Evolutionary conservation across 1,284 basidiomycete genomes (phyloP).

Genomic region (Tausonia pullulans): DNA sequence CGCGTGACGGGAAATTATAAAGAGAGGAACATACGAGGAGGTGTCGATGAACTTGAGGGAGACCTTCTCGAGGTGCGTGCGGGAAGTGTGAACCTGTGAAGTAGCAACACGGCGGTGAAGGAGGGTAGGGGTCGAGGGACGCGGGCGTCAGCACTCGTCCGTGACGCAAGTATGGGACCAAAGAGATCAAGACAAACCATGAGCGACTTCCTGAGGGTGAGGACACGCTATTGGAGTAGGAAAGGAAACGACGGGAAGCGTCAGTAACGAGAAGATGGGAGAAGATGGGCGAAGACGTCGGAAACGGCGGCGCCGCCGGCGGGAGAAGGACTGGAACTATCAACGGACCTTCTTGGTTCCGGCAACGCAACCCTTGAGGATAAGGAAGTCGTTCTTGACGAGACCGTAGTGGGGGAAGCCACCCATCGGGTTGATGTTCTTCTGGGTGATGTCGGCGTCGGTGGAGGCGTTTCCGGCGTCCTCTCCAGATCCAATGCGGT

Average conservation of each 20-base stretch:
- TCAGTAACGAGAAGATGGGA: neutral
- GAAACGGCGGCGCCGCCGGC: conserved; percentile 16
- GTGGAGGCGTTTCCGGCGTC: conserved; percentile 84
- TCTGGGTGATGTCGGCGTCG: conserved; percentile 85
- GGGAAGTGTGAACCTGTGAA: conserved; percentile 47
- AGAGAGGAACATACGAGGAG: conserved; percentile 61
- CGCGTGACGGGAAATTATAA: conserved; percentile 40
- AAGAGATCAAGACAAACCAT: conserved; percentile 95
- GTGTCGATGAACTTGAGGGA: conserved; percentile 99
- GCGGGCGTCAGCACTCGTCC: conserved; percentile 48
- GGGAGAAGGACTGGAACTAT: conserved; percentile 23
- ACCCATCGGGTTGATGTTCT: conserved; percentile 94
- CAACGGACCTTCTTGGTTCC: conserved; percentile 71
- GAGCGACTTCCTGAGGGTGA: conserved; percentile 50
- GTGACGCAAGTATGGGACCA: conserved; percentile 90
- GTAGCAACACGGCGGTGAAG: no score
- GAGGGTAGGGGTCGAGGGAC: neutral
- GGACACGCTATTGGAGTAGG: conserved; percentile 20
- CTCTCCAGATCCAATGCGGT: conserved; percentile 76
- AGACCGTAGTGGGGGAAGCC: conserved; percentile 99
- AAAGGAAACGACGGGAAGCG: conserved; percentile 26
- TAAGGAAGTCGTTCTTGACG: conserved; percentile 95
- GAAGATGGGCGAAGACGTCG: conserved; percentile 22
- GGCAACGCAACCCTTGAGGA: conserved; percentile 87
- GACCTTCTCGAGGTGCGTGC: conserved; percentile 85